These are phyloP conservation scores for Linnemannia exigua DNA, from an alignment of 192 early-diverging fungal species.

Conservation along the genomic window DNA sequence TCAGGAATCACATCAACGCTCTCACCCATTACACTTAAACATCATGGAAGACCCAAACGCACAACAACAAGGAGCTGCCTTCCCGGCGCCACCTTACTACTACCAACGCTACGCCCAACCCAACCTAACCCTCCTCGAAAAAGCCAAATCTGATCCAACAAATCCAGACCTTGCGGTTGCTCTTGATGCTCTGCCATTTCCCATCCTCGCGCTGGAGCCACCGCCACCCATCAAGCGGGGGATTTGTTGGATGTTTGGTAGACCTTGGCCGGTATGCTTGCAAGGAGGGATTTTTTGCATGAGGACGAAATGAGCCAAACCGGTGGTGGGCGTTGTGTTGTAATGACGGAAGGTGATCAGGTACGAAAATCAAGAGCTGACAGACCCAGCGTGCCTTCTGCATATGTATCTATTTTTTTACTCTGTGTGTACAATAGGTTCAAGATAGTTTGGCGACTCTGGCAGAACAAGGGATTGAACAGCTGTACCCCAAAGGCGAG, in stretches of 20 bases:
- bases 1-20: neutral
- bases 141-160: slow-evolving; percentile 22
- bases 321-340: too few relatives aligned
- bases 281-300: neutral
- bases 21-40: neutral
- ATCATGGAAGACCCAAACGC: slow-evolving; percentile 46
- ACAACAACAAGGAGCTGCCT: slow-evolving; percentile 61
- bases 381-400: too few relatives aligned
- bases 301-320: neutral
- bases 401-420: neutral
- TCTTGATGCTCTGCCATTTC: slow-evolving; percentile 59
- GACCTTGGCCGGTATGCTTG: slow-evolving; percentile 72
- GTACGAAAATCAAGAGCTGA: neutral
- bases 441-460: slow-evolving; percentile 70
- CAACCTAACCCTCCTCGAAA: slow-evolving; percentile 64
- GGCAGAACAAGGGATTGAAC: slow-evolving; percentile 72
- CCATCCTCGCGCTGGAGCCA: slow-evolving; percentile 67
- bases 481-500: slow-evolving; percentile 72
- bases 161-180: slow-evolving; percentile 35
- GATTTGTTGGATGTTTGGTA: slow-evolving; percentile 75
- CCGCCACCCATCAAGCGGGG: slow-evolving; percentile 66
- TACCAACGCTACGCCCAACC: slow-evolving; percentile 74
- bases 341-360: neutral
- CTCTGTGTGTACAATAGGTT: slow-evolving; percentile 40
- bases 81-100: slow-evolving; percentile 78